phyloP scores from a whole-genome alignment of 225 moss, liverwort and hornwort species.

The Physcomitrium patens region DNA sequence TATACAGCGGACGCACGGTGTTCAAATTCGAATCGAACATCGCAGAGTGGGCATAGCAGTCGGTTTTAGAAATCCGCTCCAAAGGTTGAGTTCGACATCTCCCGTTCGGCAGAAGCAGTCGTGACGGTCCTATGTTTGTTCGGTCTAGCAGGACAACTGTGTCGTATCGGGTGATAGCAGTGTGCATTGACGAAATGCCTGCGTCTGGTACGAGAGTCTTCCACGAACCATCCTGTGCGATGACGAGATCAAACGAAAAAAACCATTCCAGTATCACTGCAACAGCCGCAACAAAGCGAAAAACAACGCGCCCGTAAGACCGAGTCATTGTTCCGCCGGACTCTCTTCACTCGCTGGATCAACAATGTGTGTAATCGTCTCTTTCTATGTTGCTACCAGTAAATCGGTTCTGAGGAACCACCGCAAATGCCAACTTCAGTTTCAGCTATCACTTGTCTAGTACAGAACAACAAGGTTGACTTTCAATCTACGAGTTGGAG shows the following conservation, averaged over 20 bases:
- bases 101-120: neutral
- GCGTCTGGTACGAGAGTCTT: neutral
- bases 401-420: too few relatives aligned
- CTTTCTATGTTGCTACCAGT: too few relatives aligned
- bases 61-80: conserved; percentile 2
- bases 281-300: neutral
- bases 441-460: too few relatives aligned
- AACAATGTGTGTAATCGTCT: too few relatives aligned
- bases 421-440: too few relatives aligned
- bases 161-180: conserved; percentile 21
- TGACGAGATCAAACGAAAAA: neutral
- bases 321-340: neutral
- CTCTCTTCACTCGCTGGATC: too few relatives aligned
- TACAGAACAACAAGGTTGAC: too few relatives aligned
- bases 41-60: conserved; percentile 41
- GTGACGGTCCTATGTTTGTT: conserved; percentile 8
- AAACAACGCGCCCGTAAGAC: too few relatives aligned
- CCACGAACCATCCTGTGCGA: conserved; percentile 8
- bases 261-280: neutral
- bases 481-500: too few relatives aligned
- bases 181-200: conserved; percentile 32
- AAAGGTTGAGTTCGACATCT: neutral
- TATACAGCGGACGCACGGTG: conserved; percentile 23
- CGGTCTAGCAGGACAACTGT: conserved; percentile 25
- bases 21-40: conserved; percentile 29